A percentile compares a stretch with the other conserved stretches of the same genome.
Conservation (phyloP, 140 eudicot genomes). For the Stevia rebaudiana region DNA sequence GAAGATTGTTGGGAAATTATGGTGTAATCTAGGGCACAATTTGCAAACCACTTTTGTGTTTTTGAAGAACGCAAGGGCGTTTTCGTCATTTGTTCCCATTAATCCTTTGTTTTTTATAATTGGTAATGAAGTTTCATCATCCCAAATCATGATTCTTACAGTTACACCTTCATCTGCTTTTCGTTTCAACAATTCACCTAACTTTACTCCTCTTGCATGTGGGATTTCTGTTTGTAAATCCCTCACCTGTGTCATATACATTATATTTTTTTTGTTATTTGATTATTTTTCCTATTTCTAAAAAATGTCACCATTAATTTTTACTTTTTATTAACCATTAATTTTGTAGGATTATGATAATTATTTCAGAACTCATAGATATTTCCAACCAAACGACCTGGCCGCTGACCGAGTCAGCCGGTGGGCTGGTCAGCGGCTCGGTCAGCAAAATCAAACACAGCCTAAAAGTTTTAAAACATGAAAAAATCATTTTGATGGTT, state of each 20-base stretch:
- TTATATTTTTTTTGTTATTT: not conserved
- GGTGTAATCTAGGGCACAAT: slow-evolving; percentile 60
- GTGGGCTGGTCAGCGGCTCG: too few species aligned
- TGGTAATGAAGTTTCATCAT: slow-evolving; percentile 88
- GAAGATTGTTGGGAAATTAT: slow-evolving; percentile 72
- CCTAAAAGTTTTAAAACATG: too few species aligned
- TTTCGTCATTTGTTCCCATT: slow-evolving; percentile 80
- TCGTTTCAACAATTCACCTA: slow-evolving; percentile 68
- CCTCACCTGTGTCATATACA: slow-evolving; percentile 46
- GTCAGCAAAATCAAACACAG: too few species aligned
- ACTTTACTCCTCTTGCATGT: slow-evolving; percentile 73
- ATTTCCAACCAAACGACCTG: too few species aligned
- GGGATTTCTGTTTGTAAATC: slow-evolving; percentile 76
- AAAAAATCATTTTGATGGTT: too few species aligned
- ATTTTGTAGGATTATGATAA: too few species aligned
- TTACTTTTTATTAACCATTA: not conserved
- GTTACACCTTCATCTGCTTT: slow-evolving; percentile 96
- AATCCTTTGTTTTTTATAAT: slow-evolving; percentile 78
- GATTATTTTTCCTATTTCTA: not conserved
- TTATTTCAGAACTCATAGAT: too few species aligned
- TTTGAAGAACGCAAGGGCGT: slow-evolving; percentile 68
- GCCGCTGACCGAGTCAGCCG: too few species aligned
- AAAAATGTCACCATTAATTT: not conserved
- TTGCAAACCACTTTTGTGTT: slow-evolving; percentile 72
- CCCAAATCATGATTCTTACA: slow-evolving; percentile 84